Conservation (phyloP, 495 filamentous ascomycete species). For the Penicillium subrubescens region DNA sequence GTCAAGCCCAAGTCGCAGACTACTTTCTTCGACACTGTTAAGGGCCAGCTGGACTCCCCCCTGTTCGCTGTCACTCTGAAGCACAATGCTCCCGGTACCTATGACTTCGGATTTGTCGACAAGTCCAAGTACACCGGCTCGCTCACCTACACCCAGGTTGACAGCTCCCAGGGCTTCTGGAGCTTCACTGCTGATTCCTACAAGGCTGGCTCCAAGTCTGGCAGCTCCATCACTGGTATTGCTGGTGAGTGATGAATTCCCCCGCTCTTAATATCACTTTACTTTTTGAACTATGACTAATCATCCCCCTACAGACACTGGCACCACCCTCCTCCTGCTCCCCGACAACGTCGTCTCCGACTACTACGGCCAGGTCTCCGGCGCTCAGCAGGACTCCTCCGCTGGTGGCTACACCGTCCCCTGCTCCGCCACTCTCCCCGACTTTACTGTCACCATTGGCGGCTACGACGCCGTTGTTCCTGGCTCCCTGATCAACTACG, state of each 20-base stretch:
- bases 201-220: slow-evolving; percentile 52
- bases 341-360: slow-evolving; percentile 54
- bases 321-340: slow-evolving; percentile 72
- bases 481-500: slow-evolving; percentile 47
- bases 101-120: slow-evolving; percentile 79
- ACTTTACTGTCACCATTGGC: slow-evolving; percentile 60
- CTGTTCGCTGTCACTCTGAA: slow-evolving; percentile 72
- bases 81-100: slow-evolving; percentile 62
- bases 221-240: slow-evolving; percentile 37
- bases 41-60: slow-evolving; percentile 55
- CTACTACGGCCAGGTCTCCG: slow-evolving; percentile 64
- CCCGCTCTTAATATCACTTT: not conserved
- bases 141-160: slow-evolving; percentile 63
- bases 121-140: slow-evolving; percentile 59
- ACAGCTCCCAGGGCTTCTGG: slow-evolving; percentile 69
- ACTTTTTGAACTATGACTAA: not conserved
- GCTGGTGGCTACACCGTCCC: slow-evolving; percentile 69
- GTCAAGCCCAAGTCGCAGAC: slow-evolving; percentile 60
- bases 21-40: slow-evolving; percentile 77
- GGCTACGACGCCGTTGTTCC: slow-evolving; percentile 48
- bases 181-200: slow-evolving; percentile 65
- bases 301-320: slow-evolving; percentile 50
- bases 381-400: slow-evolving; percentile 46
- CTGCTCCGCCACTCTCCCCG: slow-evolving; percentile 63
- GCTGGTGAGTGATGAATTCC: slow-evolving; percentile 30